These are phyloP conservation scores for Hypoxylon sp. DNA, from an alignment of 2,329 filamentous ascomycete species.

Conservation along the genomic window DNA sequence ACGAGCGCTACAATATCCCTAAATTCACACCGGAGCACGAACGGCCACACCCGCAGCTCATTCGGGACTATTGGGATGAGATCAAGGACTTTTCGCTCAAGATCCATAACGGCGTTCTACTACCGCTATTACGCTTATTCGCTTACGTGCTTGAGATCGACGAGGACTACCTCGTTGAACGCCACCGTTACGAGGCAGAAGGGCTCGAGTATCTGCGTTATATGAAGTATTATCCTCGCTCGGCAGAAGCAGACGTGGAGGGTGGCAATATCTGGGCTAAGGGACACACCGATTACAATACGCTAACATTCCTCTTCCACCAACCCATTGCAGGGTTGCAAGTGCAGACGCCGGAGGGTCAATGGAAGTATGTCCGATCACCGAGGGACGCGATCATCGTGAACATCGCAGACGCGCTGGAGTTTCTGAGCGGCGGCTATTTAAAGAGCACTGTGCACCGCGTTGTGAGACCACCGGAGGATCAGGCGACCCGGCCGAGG, in stretches of 20 bases:
- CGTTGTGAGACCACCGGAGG: conserved; percentile 44
- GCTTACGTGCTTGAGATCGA: conserved; percentile 47
- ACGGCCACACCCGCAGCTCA: conserved; percentile 46
- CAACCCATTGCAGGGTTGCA: conserved; percentile 69
- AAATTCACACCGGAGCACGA: conserved; percentile 49
- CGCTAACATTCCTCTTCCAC: conserved; percentile 67
- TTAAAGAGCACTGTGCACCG: conserved; percentile 49
- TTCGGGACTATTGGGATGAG: conserved; percentile 47
- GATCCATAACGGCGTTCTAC: conserved; percentile 41
- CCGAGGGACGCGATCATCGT: conserved; percentile 60
- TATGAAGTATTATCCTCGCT: conserved; percentile 49
- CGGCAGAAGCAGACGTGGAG: conserved; percentile 39
- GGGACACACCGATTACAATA: conserved; percentile 50
- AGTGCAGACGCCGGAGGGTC: conserved; percentile 60
- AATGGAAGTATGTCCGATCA: conserved; percentile 51
- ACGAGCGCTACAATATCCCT: conserved; percentile 48
- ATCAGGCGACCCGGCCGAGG: conserved; percentile 42
- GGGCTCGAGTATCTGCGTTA: conserved; percentile 50
- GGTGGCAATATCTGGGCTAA: conserved; percentile 46
- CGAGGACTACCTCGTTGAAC: conserved; percentile 45
- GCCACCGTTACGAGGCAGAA: conserved; percentile 48
- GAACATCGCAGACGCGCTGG: conserved; percentile 63
- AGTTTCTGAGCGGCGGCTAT: conserved; percentile 57
- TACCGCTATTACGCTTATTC: conserved; percentile 33
- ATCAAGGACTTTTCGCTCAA: conserved; percentile 46